Evolutionary conservation across 106 monocot genomes (phyloP).

Genomic region (Phalaenopsis aphrodite): DNA sequence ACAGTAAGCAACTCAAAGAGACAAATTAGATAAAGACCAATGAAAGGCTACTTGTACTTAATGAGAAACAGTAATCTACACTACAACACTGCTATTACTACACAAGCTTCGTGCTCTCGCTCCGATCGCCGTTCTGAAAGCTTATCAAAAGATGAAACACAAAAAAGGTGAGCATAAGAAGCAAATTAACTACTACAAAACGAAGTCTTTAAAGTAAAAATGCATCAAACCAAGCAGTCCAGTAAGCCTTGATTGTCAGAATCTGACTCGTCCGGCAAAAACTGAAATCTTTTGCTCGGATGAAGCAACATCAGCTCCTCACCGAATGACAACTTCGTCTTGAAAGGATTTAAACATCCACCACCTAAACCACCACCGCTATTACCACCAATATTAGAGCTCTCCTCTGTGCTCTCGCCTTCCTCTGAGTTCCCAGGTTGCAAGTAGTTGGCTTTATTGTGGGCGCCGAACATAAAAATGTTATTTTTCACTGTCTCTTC

Average conservation of each 20-base stretch:
- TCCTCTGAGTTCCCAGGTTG: background rate
- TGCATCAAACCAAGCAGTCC: background rate
- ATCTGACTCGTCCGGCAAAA: background rate
- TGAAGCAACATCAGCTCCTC: conserved; percentile 19
- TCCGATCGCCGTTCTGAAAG: too few relatives aligned
- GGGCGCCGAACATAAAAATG: conserved; percentile 4
- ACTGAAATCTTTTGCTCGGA: conserved; percentile 9
- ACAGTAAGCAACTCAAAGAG: too few relatives aligned
- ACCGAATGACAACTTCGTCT: conserved; percentile 19
- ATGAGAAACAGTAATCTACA: too few relatives aligned
- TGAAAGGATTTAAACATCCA: conserved; percentile 2
- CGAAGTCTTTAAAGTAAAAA: background rate
- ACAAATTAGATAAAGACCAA: too few relatives aligned
- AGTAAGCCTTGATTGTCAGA: background rate
- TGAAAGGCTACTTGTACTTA: too few relatives aligned
- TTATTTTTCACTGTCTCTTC: background rate
- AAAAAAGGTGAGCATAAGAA: background rate
- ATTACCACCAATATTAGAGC: too few relatives aligned
- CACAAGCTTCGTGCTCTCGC: too few relatives aligned
- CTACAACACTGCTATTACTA: too few relatives aligned
- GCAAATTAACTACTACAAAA: too few relatives aligned
- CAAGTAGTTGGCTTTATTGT: background rate
- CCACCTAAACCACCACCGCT: background rate
- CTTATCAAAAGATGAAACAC: background rate
- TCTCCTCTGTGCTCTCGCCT: background rate